A percentile compares a stretch with the other conserved stretches of the same genome.
Conservation (phyloP, 2,329 filamentous ascomycete species). For the Penicillium nordicum region DNA sequence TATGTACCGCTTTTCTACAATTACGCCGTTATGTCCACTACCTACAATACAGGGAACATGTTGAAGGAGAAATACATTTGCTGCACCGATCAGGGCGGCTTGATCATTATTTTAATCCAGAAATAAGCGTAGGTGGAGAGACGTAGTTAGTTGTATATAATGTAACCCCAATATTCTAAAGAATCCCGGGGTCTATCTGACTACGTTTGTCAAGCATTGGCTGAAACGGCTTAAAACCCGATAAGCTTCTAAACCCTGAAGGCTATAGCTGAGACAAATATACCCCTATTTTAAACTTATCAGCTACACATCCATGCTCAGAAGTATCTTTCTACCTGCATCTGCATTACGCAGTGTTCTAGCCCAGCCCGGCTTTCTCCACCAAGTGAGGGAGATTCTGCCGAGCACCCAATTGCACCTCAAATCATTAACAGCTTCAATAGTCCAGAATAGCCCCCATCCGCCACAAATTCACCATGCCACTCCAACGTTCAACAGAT, state of each 20-base stretch:
- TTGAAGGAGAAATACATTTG: conserved; percentile 22
- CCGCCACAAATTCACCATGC: conserved; percentile 31
- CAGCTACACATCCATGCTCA: background rate
- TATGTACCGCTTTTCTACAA: conserved; percentile 9
- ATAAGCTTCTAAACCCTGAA: background rate
- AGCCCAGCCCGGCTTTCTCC: conserved; percentile 25
- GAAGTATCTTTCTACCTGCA: background rate
- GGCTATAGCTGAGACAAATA: background rate
- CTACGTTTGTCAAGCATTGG: background rate
- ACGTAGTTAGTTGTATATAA: background rate
- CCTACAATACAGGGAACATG: conserved; percentile 20
- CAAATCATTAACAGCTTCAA: conserved; percentile 10
- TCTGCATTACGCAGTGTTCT: conserved; percentile 4
- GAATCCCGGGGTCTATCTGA: background rate
- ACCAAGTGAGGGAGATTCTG: conserved; percentile 20
- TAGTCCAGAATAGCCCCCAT: background rate
- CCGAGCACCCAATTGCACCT: conserved; percentile 5
- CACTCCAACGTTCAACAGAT: conserved; percentile 52
- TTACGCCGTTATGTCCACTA: conserved; percentile 26
- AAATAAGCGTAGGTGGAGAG: background rate
- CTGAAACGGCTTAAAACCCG: background rate
- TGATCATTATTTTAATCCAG: conserved; percentile 3
- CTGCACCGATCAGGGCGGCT: conserved; percentile 13
- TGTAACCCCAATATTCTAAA: too few relatives aligned
- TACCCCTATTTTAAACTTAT: background rate